Base-by-base conservation (phyloP, 2,329 filamentous ascomycete species). In the Paecilomyces niveus region DNA sequence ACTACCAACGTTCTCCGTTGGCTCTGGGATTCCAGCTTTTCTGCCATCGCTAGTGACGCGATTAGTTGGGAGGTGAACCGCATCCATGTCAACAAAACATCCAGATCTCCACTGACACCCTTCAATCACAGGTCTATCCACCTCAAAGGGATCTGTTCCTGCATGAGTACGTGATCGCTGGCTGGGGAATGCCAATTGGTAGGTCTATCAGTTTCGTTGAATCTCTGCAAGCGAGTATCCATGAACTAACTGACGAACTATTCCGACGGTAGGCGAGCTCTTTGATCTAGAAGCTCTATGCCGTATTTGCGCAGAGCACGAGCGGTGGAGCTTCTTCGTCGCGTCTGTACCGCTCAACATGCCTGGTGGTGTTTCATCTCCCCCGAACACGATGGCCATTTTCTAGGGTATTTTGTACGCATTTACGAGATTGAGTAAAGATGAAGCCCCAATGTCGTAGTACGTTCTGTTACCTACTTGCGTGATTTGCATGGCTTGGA, bases 21-120 rank as follows among this genome's bases (percentile, higher is more conserved):
- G 83, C 71, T 86, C 13, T 86, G 83, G 82, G 78, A 85, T 55
- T 75, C 78, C 24, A 73, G 77, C 15, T 85, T 86, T 65, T 74
- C 82, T 0, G 84, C 83, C 2, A 79, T 85, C 2, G 84, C 80
- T 0, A 81, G 84, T 11, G 84, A 87, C 60, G 78, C 80, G 21
- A 80, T 83, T 9, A 77, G 76, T 4, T 82, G 83, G 64, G 83
- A 85, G 66, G 78, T 78, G 18, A 75, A 68, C 35, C 35, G 6
- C 18, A 3, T 39, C 39, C 35, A 33, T n/a, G 49, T 15, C n/a
- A 21, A 2, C 2, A 56, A 53, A 21, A 39, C 7, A 21, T 9
- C 39, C 39, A 45, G 3, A 1, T 18, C 3, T 31, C 45, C 21
- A 57, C 21, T 68, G 1, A 71, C 29, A 53, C 21, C n/a, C 32